phyloP scores from a whole-genome alignment of 2,329 filamentous ascomycete genomes.

The Zymoseptoria ardabiliae region DNA sequence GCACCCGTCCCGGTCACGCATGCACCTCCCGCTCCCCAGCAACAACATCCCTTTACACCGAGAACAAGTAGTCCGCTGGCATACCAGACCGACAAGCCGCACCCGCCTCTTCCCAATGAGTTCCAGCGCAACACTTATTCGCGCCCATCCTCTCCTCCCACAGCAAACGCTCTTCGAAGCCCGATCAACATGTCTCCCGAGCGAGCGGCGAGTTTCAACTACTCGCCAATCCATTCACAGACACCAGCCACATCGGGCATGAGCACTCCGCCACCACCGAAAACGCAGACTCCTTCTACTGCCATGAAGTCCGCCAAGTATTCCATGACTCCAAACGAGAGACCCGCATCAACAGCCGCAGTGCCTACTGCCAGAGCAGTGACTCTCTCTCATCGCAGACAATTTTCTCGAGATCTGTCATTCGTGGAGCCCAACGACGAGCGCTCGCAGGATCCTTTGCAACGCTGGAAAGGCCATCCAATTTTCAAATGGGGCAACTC shows the following conservation, averaged over 20 bases:
- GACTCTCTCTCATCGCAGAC: slow-evolving; percentile 31
- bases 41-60: slow-evolving; percentile 50
- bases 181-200: slow-evolving; percentile 17
- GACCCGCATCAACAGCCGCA: slow-evolving; percentile 3
- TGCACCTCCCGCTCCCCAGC: slow-evolving; percentile 25
- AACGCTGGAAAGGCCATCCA: slow-evolving; percentile 86
- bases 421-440: slow-evolving; percentile 52
- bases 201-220: slow-evolving; percentile 11
- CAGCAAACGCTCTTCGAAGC: slow-evolving; percentile 18
- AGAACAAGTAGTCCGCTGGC: slow-evolving; percentile 59
- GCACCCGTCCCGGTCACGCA: slow-evolving; percentile 23
- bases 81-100: slow-evolving; percentile 36
- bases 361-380: slow-evolving; percentile 15
- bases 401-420: slow-evolving; percentile 44
- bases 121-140: slow-evolving; percentile 4
- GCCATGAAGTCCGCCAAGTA: slow-evolving; percentile 43
- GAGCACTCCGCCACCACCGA: slow-evolving; percentile 27
- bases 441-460: slow-evolving; percentile 61
- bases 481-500: slow-evolving; percentile 84
- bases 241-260: slow-evolving; percentile 33
- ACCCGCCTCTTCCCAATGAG: slow-evolving; percentile 20
- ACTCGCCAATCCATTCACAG: slow-evolving; percentile 15
- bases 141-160: slow-evolving; percentile 33
- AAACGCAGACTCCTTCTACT: slow-evolving; percentile 54
- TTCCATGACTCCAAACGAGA: slow-evolving; percentile 19